Conservation (phyloP, 768 basidiomycete genomes). For the Vararia minispora region DNA sequence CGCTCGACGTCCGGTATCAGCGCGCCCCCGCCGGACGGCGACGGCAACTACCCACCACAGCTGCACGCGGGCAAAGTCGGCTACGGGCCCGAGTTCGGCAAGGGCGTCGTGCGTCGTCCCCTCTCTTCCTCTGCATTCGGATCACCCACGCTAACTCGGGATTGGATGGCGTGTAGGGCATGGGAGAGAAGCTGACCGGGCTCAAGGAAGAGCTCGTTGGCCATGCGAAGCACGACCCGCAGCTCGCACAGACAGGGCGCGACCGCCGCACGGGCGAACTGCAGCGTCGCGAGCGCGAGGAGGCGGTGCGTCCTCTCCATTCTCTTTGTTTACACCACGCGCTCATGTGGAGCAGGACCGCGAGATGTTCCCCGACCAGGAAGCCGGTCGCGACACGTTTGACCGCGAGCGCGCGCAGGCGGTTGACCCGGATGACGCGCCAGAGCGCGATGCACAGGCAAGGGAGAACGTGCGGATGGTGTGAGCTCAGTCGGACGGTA, state of each 20-base stretch:
- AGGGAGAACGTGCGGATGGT: too few relatives aligned
- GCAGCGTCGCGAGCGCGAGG: conserved; percentile 24
- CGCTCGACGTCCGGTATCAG: too few relatives aligned
- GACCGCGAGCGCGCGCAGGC: too few relatives aligned
- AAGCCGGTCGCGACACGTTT: too few relatives aligned
- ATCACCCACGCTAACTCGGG: not conserved
- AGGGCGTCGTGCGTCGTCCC: conserved; percentile 19
- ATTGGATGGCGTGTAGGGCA: conserved; percentile 12
- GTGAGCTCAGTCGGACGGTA: too few relatives aligned
- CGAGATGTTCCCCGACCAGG: too few relatives aligned
- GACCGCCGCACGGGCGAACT: conserved; percentile 29
- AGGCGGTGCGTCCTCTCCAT: conserved; percentile 13
- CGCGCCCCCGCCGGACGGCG: too few relatives aligned
- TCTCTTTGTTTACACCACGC: too few relatives aligned
- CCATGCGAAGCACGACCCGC: conserved; percentile 25
- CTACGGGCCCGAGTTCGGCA: conserved; percentile 25
- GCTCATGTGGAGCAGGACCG: too few relatives aligned
- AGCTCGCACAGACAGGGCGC: conserved; percentile 26
- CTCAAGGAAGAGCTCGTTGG: conserved; percentile 29
- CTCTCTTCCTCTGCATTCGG: not conserved
- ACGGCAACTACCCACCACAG: conserved; percentile 25
- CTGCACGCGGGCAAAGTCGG: conserved; percentile 32
- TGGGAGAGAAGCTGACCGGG: conserved; percentile 27
- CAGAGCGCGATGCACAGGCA: too few relatives aligned
- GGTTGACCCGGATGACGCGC: too few relatives aligned